Evolutionary conservation across 2,329 filamentous ascomycete genomes (phyloP), one percentile per base, ranked within the genome.

Genomic region (Paraphoma sp.): DNA sequence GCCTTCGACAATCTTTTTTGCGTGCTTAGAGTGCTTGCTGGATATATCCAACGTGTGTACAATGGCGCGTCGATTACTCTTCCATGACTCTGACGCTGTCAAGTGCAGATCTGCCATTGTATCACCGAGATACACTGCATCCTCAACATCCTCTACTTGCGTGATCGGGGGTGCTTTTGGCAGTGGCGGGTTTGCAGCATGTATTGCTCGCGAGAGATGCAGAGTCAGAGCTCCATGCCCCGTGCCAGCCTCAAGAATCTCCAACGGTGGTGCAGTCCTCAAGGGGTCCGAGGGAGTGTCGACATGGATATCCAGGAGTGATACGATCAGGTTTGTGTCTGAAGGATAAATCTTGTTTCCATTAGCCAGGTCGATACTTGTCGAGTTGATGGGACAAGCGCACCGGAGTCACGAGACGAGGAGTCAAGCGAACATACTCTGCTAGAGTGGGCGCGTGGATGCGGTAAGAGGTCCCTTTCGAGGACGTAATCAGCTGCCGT

Each of bases 211-310:
- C 30, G 90, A 87, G 18, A 95, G 81, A 69, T 93, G 86, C 4
- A 95, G 76, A 0, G 91, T 94, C 55, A 95, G 77, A 33, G 89
- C 88, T 55, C 91, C 92, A 81, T 93, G 90, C n/a, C 91, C 92
- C 3, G 91, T 95, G 14, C 92, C 91, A 45, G 91, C 91, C 76
- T 95, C 92, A 50, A 95, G 87, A 44, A 95, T 90, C 70, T 94
- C 89, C 11, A 93, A 74, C 0, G 83, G 84, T 8, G 68, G 80
- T 75, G 48, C 59, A 40, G 53, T 54, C 53, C 17, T 57, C 36
- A 77, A 73, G 6, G 76, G 77, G 69, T 38, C 68, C 62, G 30
- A 78, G 12, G 67, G 64, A 2, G 65, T 67, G 65, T 67, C 78
- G 30, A 87, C 84, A 71, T 94, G 88, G 44, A 95, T 81, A 72